Conservation (phyloP, 495 filamentous ascomycete species). For the Neurospora sublineolata region DNA sequence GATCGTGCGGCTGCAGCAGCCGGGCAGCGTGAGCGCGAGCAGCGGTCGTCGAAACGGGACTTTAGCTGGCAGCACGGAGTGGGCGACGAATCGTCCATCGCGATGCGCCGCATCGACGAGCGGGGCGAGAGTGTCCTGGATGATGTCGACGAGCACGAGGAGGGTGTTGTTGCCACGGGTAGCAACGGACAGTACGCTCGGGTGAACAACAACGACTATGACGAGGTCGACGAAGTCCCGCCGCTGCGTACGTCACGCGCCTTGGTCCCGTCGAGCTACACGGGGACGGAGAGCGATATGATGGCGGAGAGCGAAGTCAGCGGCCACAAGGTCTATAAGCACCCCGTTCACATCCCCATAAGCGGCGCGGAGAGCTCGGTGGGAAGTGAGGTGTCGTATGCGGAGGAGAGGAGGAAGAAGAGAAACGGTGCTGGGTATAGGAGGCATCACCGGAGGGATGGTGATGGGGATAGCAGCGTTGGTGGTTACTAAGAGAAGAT, state of each 20-base stretch:
- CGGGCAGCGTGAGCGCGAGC: not conserved
- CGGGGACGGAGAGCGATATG: slow-evolving; percentile 39
- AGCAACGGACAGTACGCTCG: not conserved
- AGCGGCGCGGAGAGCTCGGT: slow-evolving; percentile 6
- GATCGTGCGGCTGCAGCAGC: slow-evolving; percentile 20
- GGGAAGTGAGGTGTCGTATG: slow-evolving; percentile 19
- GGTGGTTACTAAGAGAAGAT: not conserved
- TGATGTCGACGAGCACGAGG: not conserved
- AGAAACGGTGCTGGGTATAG: slow-evolving; percentile 16
- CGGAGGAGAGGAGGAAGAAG: slow-evolving; percentile 26
- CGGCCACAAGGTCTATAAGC: slow-evolving; percentile 73
- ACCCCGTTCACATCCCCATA: slow-evolving; percentile 65
- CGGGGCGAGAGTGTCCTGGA: slow-evolving; percentile 1
- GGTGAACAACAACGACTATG: not conserved
- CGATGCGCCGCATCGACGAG: slow-evolving; percentile 22
- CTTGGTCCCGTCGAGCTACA: slow-evolving; percentile 15
- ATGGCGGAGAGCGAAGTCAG: slow-evolving; percentile 41
- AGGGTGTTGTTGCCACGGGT: slow-evolving; percentile 5
- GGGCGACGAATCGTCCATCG: slow-evolving; percentile 21
- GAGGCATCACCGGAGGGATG: not conserved
- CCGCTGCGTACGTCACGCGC: slow-evolving; percentile 30
- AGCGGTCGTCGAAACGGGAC: slow-evolving; percentile 22
- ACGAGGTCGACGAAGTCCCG: slow-evolving; percentile 1
- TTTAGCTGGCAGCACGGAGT: slow-evolving; percentile 37
- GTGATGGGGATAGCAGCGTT: slow-evolving; percentile 3